A percentile compares a stretch with the other conserved stretches of the same genome.
Conservation (phyloP, 345 rosid genomes). For the Geranium rotundifolium region DNA sequence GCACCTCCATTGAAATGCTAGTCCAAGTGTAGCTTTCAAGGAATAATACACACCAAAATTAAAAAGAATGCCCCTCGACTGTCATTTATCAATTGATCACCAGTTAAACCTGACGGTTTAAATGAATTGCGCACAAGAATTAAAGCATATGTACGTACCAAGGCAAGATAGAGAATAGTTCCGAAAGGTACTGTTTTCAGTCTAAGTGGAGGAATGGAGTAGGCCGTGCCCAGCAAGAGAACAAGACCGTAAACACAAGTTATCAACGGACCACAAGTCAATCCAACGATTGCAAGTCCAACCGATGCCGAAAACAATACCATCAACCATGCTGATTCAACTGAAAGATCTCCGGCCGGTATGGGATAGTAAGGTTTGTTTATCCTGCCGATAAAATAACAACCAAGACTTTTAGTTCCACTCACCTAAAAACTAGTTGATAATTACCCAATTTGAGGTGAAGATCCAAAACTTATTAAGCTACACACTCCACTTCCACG, state of each 20-base stretch:
- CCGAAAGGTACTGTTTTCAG: constrained; percentile 79
- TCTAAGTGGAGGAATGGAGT: constrained; percentile 93
- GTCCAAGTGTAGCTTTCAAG: constrained; percentile 88
- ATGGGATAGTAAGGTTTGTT: constrained; percentile 94
- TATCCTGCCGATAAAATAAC: constrained; percentile 42
- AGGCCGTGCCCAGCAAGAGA: constrained; percentile 80
- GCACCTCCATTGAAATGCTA: constrained; percentile 84
- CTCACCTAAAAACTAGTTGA: too few relatives aligned
- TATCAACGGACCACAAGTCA: constrained; percentile 76
- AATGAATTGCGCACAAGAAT: too few relatives aligned
- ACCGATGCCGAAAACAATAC: constrained; percentile 64
- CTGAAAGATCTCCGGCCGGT: constrained; percentile 96
- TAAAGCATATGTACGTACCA: constrained; percentile 19
- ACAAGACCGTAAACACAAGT: constrained; percentile 68
- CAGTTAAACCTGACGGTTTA: background rate
- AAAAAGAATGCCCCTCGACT: constrained; percentile 91
- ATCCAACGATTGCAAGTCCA: constrained; percentile 61
- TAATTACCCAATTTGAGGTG: too few relatives aligned
- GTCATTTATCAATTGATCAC: too few relatives aligned
- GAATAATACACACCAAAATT: constrained; percentile 90
- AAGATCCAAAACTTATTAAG: too few relatives aligned
- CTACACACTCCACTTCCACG: too few relatives aligned
- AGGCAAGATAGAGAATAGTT: constrained; percentile 84
- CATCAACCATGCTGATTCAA: constrained; percentile 82
- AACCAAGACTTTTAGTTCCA: background rate